Evolutionary conservation across 2,329 filamentous ascomycete genomes (phyloP).

Genomic region (Eurotiales sp.): DNA sequence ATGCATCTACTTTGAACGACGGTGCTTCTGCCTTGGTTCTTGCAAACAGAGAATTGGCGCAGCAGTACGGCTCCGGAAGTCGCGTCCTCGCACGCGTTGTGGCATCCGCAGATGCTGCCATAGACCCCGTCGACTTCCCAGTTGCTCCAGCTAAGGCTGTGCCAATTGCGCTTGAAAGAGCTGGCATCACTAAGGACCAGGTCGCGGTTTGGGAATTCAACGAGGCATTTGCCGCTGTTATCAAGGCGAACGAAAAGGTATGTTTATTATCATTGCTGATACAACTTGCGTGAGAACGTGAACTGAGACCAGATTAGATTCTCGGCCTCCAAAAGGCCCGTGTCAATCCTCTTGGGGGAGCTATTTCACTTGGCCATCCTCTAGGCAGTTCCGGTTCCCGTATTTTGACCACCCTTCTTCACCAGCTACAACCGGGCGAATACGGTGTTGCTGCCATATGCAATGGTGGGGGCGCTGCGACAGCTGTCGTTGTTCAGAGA

Average conservation of each 20-base stretch:
- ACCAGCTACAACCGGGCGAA: slow-evolving; percentile 86
- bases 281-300: neutral
- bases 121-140: slow-evolving; percentile 91
- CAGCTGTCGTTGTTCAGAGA: slow-evolving; percentile 85
- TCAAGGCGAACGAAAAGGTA: slow-evolving; percentile 89
- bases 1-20: slow-evolving; percentile 91
- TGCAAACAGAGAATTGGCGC: slow-evolving; percentile 73
- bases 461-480: slow-evolving; percentile 91
- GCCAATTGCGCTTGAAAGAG: slow-evolving; percentile 79
- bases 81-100: slow-evolving; percentile 84
- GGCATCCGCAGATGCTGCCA: slow-evolving; percentile 80
- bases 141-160: slow-evolving; percentile 89
- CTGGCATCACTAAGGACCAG: slow-evolving; percentile 86
- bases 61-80: slow-evolving; percentile 71
- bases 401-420: slow-evolving; percentile 83
- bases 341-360: slow-evolving; percentile 85
- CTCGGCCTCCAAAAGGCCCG: slow-evolving; percentile 73
- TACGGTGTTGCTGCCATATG: slow-evolving; percentile 96
- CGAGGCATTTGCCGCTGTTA: slow-evolving; percentile 93
- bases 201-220: slow-evolving; percentile 98
- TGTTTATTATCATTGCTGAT: slow-evolving; percentile 17
- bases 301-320: slow-evolving; percentile 53
- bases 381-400: slow-evolving; percentile 89
- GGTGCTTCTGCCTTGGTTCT: slow-evolving; percentile 87
- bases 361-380: slow-evolving; percentile 87